phyloP scores from a whole-genome alignment of 768 basidiomycete genomes.

The Piloderma croceum region DNA sequence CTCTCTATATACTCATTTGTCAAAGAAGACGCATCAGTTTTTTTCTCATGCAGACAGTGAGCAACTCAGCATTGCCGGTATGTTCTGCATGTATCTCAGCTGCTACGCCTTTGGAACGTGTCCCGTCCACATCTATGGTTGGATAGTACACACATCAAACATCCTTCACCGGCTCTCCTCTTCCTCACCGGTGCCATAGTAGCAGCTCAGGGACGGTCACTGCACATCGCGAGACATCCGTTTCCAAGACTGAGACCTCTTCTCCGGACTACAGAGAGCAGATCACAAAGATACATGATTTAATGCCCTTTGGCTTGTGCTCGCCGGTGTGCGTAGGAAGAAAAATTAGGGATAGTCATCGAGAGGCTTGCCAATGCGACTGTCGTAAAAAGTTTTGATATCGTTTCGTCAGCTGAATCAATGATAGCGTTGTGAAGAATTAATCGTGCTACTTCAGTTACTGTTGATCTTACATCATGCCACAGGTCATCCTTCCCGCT shows the following conservation, averaged over 20 bases:
- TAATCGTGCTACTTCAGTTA: too few species aligned
- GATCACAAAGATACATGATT: constrained; percentile 53
- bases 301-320: constrained; percentile 80
- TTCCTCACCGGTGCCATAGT: constrained; percentile 73
- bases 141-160: constrained; percentile 48
- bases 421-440: too few species aligned
- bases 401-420: constrained; percentile 59
- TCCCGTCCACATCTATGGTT: constrained; percentile 47
- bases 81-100: constrained; percentile 71
- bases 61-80: constrained; percentile 21
- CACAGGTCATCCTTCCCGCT: too few species aligned
- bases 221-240: constrained; percentile 65
- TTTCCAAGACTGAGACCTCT: constrained; percentile 63
- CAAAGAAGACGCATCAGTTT: constrained; percentile 49
- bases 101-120: constrained; percentile 67
- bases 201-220: constrained; percentile 68
- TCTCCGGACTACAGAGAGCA: constrained; percentile 36
- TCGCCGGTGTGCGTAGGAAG: constrained; percentile 70
- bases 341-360: constrained; percentile 68
- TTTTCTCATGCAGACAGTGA: constrained; percentile 2
- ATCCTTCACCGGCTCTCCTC: constrained; percentile 76
- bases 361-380: constrained; percentile 54
- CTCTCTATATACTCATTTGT: constrained; percentile 54
- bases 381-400: constrained; percentile 63
- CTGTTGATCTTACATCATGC: too few species aligned